Evolutionary conservation across 1,284 basidiomycete genomes (phyloP).

Genomic region (Boletus sp.): DNA sequence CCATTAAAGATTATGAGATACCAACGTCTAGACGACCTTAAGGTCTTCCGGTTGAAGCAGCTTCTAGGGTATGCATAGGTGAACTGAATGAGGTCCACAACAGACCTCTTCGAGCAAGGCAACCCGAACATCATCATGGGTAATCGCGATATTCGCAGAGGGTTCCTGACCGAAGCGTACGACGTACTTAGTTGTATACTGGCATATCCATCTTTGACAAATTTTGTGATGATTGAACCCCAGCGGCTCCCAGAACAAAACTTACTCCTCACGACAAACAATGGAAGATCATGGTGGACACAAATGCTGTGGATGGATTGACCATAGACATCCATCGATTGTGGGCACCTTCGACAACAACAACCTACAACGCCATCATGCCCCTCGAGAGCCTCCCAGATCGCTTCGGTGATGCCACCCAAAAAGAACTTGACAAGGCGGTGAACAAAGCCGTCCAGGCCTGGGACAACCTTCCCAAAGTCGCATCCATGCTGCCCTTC

Average conservation of each 20-base stretch:
- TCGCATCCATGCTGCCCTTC: too few species aligned
- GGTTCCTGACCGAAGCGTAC: background rate
- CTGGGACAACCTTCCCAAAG: too few species aligned
- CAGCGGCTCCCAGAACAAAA: too few species aligned
- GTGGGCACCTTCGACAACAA: too few species aligned
- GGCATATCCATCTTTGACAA: too few species aligned
- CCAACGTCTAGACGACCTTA: constrained; percentile 2
- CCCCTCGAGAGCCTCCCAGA: background rate
- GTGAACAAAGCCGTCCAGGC: background rate
- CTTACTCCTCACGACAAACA: too few species aligned
- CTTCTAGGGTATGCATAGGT: background rate
- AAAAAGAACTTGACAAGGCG: background rate
- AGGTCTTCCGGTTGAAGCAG: constrained; percentile 6
- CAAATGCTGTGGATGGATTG: too few species aligned
- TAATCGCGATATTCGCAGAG: constrained; percentile 1
- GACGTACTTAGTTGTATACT: too few species aligned
- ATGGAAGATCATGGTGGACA: too few species aligned
- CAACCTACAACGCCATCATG: background rate
- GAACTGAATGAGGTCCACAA: background rate
- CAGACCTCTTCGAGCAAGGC: constrained; percentile 1
- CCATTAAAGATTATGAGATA: background rate
- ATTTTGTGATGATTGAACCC: too few species aligned
- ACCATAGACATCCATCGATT: too few species aligned
- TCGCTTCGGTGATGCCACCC: background rate
- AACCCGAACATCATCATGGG: constrained; percentile 9